Evolutionary conservation across 495 filamentous ascomycete species (phyloP).

Genomic region (Opeltia flavorubescens): DNA sequence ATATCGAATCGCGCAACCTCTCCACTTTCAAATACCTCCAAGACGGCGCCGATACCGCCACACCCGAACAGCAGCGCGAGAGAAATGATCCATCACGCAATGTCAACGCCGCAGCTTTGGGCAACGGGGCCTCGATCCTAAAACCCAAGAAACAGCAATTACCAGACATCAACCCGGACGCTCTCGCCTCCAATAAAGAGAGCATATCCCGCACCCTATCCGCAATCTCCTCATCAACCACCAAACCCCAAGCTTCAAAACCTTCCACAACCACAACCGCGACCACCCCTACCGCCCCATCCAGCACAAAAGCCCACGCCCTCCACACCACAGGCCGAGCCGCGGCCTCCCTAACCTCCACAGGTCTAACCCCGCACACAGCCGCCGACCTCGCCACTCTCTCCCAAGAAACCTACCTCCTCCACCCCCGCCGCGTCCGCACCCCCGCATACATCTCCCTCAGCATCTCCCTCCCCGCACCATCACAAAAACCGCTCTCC

Average conservation of each 20-base stretch:
- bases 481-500: conserved; percentile 25
- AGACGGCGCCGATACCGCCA: conserved; percentile 58
- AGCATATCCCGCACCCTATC: conserved; percentile 15
- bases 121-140: conserved; percentile 73
- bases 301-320: conserved; percentile 69
- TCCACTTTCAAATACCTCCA: conserved; percentile 81
- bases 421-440: conserved; percentile 76
- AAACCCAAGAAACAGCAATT: conserved; percentile 53
- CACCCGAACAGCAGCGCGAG: conserved; percentile 47
- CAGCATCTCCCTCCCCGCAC: conserved; percentile 55
- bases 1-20: conserved; percentile 68
- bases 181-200: conserved; percentile 15
- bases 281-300: conserved; percentile 18
- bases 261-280: conserved; percentile 2
- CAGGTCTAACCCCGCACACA: conserved; percentile 84
- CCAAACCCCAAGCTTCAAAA: conserved; percentile 6
- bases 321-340: conserved; percentile 81
- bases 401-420: conserved; percentile 89
- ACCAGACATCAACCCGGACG: neutral
- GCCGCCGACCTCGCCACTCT: conserved; percentile 70
- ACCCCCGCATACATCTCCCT: conserved; percentile 80
- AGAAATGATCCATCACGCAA: conserved; percentile 38
- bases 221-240: conserved; percentile 1
- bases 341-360: conserved; percentile 89
- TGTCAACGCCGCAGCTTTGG: conserved; percentile 65